Base-by-base conservation (phyloP, 129 eudicot species). In the Arctium minus region DNA sequence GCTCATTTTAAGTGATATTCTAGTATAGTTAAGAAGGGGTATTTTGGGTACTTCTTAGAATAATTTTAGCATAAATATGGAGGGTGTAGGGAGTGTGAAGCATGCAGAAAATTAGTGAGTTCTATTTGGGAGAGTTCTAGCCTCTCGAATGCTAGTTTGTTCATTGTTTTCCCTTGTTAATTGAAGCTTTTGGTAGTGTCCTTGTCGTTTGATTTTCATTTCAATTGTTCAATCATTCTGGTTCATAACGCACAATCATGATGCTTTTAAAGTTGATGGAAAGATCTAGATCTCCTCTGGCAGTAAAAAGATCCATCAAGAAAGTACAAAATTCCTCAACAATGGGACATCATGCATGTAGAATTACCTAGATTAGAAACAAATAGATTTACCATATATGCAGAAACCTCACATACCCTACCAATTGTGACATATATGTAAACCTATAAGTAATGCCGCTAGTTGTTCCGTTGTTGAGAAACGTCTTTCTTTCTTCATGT, bases 281-380 rank as follows among this genome's bases (percentile, higher is more conserved):
- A 35, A 88, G 83, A 80, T 92, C 97, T 17, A 92, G 87, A 86
- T 92, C 97, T 74, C 97, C 88, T 53, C 68, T 79, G 44, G 87
- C 3, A 85, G 86, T 83, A 85, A 90, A 90, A 68, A 92, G 86
- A 87, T 92, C 92, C 97, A 92, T 92, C 27, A 83, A 79, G 76
- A 86, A 90, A 40, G 94, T 90, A 44, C 97, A 92, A 81, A 92
- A 90, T 40, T 78, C 91, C 88, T 74, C 88, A 71, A 92, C 94
- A 40, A 53, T 79, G 17, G 94, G 92, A 83, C 64, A 81, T 30
- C 83, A 75, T 38, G 71, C 65, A 30, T 60, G 29, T 29, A 60
- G 78, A 31, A n/a, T 81, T 22, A 10, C 91, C 97, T 90, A 88
- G 82, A 83, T 79, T 69, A 30, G 71, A 65, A 40, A 68, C 22